These are phyloP conservation scores for Bathelium albidoporum DNA, from an alignment of 495 filamentous ascomycete species.

Conservation along the genomic window DNA sequence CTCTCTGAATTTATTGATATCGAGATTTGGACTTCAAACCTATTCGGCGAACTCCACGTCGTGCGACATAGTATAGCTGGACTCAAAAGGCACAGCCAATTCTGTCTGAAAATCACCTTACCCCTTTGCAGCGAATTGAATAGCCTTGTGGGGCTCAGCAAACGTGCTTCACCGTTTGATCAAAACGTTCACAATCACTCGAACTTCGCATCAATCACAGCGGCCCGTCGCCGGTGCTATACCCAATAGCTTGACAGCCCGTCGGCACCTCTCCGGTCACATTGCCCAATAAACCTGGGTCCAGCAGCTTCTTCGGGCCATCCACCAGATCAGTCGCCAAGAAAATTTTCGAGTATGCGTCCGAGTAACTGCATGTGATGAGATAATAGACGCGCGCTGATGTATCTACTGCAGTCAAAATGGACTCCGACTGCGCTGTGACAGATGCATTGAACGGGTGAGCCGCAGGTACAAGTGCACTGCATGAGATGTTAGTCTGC, in stretches of 20 bases:
- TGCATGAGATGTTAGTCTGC: neutral
- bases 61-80: too few relatives aligned
- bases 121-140: too few relatives aligned
- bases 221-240: neutral
- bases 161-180: too few relatives aligned
- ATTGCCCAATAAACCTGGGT: neutral
- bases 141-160: too few relatives aligned
- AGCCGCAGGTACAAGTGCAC: neutral
- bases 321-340: neutral
- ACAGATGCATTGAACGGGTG: neutral
- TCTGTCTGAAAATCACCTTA: too few relatives aligned
- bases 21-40: too few relatives aligned
- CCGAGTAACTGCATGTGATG: neutral
- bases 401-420: neutral
- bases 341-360: constrained; percentile 1
- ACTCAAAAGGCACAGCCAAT: too few relatives aligned
- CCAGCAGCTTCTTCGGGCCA: neutral
- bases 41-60: too few relatives aligned
- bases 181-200: too few relatives aligned
- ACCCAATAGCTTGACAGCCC: neutral
- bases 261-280: neutral
- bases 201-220: too few relatives aligned
- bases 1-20: too few relatives aligned
- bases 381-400: constrained; percentile 1
- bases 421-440: neutral